These are phyloP conservation scores for Amanita polypyramis DNA, from an alignment of 768 basidiomycete genomes.

Conservation along the genomic window DNA sequence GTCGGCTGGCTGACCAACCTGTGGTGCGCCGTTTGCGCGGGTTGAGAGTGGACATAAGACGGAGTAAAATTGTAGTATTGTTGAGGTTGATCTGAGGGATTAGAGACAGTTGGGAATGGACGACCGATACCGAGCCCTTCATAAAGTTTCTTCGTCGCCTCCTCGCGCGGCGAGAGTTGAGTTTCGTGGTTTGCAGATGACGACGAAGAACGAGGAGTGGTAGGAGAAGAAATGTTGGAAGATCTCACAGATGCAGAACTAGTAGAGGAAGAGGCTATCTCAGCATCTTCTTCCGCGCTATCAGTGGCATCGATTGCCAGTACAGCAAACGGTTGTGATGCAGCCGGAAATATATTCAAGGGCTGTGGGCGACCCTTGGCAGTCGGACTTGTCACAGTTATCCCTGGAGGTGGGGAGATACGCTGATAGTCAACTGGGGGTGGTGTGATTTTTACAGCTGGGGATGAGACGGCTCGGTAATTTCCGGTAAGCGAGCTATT, in stretches of 20 bases:
- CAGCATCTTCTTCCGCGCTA: slow-evolving; percentile 33
- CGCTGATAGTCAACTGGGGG: slow-evolving; percentile 46
- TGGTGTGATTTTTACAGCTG: slow-evolving; percentile 64
- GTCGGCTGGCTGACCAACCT: slow-evolving; percentile 63
- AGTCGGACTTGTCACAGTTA: slow-evolving; percentile 14
- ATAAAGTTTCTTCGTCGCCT: slow-evolving; percentile 77
- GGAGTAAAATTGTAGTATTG: slow-evolving; percentile 11
- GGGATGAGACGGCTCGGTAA: slow-evolving; percentile 52
- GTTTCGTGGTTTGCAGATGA: slow-evolving; percentile 37
- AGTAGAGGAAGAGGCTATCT: slow-evolving; percentile 46
- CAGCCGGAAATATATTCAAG: slow-evolving; percentile 45
- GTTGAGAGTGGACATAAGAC: slow-evolving; percentile 14
- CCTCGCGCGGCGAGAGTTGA: slow-evolving; percentile 77
- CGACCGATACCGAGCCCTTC: slow-evolving; percentile 84
- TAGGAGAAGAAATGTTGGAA: slow-evolving; percentile 51
- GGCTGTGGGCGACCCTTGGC: slow-evolving; percentile 54
- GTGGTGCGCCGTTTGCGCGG: slow-evolving; percentile 30
- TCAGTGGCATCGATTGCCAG: slow-evolving; percentile 40
- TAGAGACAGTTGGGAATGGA: slow-evolving; percentile 31
- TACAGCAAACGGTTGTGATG: slow-evolving; percentile 41
- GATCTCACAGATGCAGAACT: slow-evolving; percentile 50
- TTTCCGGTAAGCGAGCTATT: slow-evolving; percentile 57
- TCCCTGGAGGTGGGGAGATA: slow-evolving; percentile 37
- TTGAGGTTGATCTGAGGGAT: slow-evolving; percentile 26
- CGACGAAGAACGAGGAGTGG: slow-evolving; percentile 57